These are phyloP conservation scores for Carex cristatella DNA, from an alignment of 176 grass and related monocot genomes.

Conservation along the genomic window DNA sequence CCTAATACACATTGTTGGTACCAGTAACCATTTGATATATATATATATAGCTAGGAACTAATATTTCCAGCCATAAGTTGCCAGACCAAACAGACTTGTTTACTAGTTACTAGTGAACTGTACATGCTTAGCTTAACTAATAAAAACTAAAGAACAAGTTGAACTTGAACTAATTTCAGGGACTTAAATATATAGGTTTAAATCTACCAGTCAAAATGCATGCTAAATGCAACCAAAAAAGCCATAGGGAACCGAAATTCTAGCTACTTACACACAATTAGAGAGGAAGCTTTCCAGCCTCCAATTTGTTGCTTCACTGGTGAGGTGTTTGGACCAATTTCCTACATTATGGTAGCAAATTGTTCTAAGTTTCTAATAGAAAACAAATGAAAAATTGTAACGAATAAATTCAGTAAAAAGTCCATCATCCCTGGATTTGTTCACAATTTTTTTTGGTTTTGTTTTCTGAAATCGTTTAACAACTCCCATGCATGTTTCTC, in stretches of 20 bases:
- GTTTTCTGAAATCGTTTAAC: too few species aligned
- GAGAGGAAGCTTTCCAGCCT: constrained; percentile 70
- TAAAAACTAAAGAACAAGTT: too few species aligned
- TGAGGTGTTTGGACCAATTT: background rate
- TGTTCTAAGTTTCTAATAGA: background rate
- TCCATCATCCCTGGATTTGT: too few species aligned
- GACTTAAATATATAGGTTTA: background rate
- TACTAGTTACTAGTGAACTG: too few species aligned
- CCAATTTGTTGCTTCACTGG: constrained; percentile 25
- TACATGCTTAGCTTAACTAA: too few species aligned
- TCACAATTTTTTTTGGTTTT: too few species aligned
- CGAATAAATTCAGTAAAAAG: background rate
- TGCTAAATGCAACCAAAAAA: background rate
- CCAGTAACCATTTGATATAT: too few species aligned
- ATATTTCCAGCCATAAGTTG: too few species aligned
- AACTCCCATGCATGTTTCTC: too few species aligned
- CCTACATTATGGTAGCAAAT: background rate
- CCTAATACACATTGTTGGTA: too few species aligned
- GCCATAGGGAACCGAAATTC: background rate
- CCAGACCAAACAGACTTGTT: too few species aligned
- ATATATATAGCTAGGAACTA: too few species aligned
- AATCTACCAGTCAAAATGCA: background rate
- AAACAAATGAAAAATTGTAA: background rate
- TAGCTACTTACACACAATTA: constrained; percentile 46
- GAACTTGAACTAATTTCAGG: background rate